Conservation (phyloP, 2,329 filamentous ascomycete genomes). For the Fusarium marasasianum region DNA sequence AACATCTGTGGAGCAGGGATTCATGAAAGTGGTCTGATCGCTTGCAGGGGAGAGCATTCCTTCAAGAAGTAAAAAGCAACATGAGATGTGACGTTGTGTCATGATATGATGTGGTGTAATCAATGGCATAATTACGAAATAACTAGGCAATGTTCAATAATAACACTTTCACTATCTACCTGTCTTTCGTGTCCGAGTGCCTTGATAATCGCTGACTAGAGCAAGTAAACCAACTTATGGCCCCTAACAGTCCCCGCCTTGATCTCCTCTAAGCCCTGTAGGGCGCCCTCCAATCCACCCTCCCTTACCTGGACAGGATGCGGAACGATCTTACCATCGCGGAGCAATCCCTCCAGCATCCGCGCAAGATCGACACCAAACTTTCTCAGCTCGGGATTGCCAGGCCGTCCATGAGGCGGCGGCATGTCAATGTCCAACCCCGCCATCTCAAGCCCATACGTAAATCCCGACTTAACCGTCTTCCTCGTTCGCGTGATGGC, state of each 20-base stretch:
- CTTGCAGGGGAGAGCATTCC: not conserved
- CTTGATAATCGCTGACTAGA: not conserved
- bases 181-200: not conserved
- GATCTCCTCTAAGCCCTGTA: conserved; percentile 6
- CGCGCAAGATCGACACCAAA: conserved; percentile 1
- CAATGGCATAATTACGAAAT: not conserved
- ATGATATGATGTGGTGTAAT: not conserved
- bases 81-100: not conserved
- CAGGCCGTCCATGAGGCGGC: not conserved
- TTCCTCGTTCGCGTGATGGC: not conserved
- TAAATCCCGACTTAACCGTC: conserved; percentile 7
- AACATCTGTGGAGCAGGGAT: not conserved
- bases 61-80: not conserved
- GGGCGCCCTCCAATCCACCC: not conserved
- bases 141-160: not conserved
- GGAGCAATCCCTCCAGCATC: not conserved
- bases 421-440: conserved; percentile 4
- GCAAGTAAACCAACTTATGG: not conserved
- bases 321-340: not conserved
- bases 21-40: not conserved
- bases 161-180: not conserved
- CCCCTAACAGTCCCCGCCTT: conserved; percentile 1
- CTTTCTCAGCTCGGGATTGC: conserved; percentile 1
- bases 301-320: not conserved
- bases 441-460: conserved; percentile 1